Evolutionary conservation across 208 protist species (phyloP), one percentile per base, ranked within the genome.

Genomic region (Vickermania spadyakhi): DNA sequence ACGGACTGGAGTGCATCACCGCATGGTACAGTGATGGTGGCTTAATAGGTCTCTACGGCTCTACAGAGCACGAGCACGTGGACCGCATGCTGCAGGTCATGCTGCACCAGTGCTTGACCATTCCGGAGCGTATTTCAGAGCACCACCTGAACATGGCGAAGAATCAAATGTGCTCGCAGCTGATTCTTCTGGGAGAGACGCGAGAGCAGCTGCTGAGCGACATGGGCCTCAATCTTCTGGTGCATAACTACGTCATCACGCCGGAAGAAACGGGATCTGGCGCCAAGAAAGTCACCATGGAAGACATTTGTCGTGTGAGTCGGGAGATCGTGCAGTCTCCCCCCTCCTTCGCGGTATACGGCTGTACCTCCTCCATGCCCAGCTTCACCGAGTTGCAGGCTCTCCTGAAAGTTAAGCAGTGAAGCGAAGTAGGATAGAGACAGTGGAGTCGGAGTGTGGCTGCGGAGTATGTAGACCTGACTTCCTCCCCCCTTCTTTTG

Each of bases 1-100:
- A 94, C 62, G 81, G 87, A 41, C 66, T 93, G 70, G 86, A 96
- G 62, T 91, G 84, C 67, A 89, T 96, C 62, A 93, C 88, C 11
- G 86, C 87, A n/a, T 91, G 84, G 86, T 95, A 94, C 68, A 94
- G 81, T 63, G 84, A 94, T 31, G 82, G 75, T 22, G 91, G 91
- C 23, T 71, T 94, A 3, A 72, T 96, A 57, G 91, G 91, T 0
- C 71, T 96, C 28, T 96, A 96, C 70, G 91, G 85, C 31, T 81
- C 70, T 29, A 86, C 91, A 11, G 73, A 75, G 18, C 91, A 96
- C 75, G 79, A 93, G 56, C 60, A 86, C 59, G 79, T 75, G 25
- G 31, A 73, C 50, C 60, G 77, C 22, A 66, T 96, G 27, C 55
- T 92, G 45, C 70, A 77, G 41, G 72, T 89, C 49, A 91, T 93